A percentile compares a stretch with the other conserved stretches of the same genome.
These are phyloP conservation scores for Xylaria sp. DNA, from an alignment of 2,329 filamentous ascomycete genomes.

Conservation along the genomic window DNA sequence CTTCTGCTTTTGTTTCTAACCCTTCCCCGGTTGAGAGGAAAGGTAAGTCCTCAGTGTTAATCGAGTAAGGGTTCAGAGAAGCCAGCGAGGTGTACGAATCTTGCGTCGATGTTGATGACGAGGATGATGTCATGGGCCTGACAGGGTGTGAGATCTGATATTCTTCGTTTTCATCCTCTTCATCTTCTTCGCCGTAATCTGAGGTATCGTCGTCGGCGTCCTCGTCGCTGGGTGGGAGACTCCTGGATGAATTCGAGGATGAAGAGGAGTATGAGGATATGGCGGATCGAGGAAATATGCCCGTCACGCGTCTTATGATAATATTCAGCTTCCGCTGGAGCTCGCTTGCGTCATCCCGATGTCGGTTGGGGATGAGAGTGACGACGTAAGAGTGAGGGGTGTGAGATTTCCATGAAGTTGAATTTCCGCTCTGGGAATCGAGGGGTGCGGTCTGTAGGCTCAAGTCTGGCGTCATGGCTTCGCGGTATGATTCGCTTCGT, in stretches of 20 bases:
- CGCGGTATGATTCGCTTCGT: not conserved
- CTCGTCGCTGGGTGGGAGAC: not conserved
- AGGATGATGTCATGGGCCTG: not conserved
- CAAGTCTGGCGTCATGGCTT: not conserved
- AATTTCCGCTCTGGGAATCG: not conserved
- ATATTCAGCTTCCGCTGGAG: constrained; percentile 14
- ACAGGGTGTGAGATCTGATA: not conserved
- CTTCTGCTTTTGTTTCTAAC: not conserved
- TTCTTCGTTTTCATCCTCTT: not conserved
- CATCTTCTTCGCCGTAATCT: constrained; percentile 26
- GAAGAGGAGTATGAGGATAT: not conserved
- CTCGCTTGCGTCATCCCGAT: not conserved
- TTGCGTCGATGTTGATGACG: constrained; percentile 18
- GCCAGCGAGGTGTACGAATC: constrained; percentile 35
- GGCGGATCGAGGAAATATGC: not conserved
- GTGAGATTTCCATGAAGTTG: not conserved
- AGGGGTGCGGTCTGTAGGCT: not conserved
- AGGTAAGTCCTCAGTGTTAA: not conserved
- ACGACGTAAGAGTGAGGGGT: no score
- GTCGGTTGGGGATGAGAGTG: not conserved
- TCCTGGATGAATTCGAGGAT: not conserved
- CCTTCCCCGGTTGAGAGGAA: not conserved
- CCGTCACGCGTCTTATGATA: not conserved
- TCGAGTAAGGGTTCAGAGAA: constrained; percentile 31
- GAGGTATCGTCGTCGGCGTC: constrained; percentile 29